Base-by-base conservation (phyloP, 176 grass and related monocot genomes). In the Guadua angustifolia region DNA sequence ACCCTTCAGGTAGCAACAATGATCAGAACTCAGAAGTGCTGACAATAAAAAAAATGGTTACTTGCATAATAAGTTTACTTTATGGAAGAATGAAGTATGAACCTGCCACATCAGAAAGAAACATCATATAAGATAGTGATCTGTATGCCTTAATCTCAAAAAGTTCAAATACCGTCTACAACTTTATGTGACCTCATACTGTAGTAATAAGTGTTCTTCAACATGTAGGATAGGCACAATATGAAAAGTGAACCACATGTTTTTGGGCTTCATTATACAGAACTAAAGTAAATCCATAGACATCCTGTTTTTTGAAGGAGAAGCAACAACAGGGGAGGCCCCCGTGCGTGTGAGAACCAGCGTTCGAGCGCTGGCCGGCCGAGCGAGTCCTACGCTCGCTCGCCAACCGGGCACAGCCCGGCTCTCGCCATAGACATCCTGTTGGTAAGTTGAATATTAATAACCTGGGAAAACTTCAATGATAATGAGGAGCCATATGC, bases 11-110 rank as follows among this genome's bases (percentile, higher is more conserved):
- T 71, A 69, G 77, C 17, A 73, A 51, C 1, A 76, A 71, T 81
- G 69, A 89, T 86, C n/a, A 70, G 55, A 82, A 72, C 25, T 46
- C n/a, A 70, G 55, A 86, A 72, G 36, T 46, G 57, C 24, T 66
- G 65, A 38, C 24, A 77, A 71, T 25, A 71, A 81, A 39, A 78
- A 65, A 73, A 39, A 44, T 19, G 5, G 71, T 65, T 64, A 36
- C 38, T n/a, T 53, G 43, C 51, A 53, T 55, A 64, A 63, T 14
- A 89, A 77, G 71, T 43, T 39, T 63, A 64, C 52, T 65, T 64
- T 43, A 82, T 81, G 46, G 26, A 74, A 49, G 21, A 14, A n/a
- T 40, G 60, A 79, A 66, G 47, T 49, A 13, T 79, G 13, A 79
- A 67, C 39, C 68, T 79, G 75, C 39, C 36, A 73, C 24, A 79